Base-by-base conservation (phyloP, 192 early-diverging fungal genomes). In the Fimicolochytrium jonesii region DNA sequence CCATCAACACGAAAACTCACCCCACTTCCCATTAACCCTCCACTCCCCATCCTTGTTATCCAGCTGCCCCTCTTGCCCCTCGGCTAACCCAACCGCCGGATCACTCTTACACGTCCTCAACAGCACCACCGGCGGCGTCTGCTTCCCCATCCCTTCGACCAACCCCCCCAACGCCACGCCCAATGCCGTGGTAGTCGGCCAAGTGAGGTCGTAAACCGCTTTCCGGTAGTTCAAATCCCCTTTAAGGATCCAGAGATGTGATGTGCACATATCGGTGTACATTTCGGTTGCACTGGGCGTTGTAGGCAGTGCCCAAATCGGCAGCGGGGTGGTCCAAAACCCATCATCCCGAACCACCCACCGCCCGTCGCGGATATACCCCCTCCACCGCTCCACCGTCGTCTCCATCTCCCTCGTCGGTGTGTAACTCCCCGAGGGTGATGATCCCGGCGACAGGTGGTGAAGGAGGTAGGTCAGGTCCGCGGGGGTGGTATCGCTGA, bases 171-270 rank as follows among this genome's bases (percentile, higher is more conserved):
- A 84, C 0, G 94, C 92, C 3, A 86, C 83, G 18, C 49, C 61
- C 69, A 99, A 95, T n/a, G 87, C 79, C 3, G 92, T 94, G 0
- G 88, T 87, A 0, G 80, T 76, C 0, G 82, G 79, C 92, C 94
- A 97, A 22, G 89, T 71, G 64, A 86, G 87, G 61, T 97, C 95
- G 72, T 93, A 92, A n/a, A 90, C 82, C 29, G 94, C 76, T 70
- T 99, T 99, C 44, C 94, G 80, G 70, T 92, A 97, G 77, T 97
- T 99, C 58, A 99, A 69, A 63, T 99, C 96, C 33, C 96, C 96
- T 72, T 99, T 99, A 69, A 93, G 97, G 13, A 99, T 83, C 39
- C 91, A 76, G 22, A 92, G 44, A 29, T 85, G 75, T 1, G 90
- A 74, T 67, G 13, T 51, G 49, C 34, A 77, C 61, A 76, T 82